Base-by-base conservation (phyloP, 257 asterid genomes). In the Primulina tabacum region DNA sequence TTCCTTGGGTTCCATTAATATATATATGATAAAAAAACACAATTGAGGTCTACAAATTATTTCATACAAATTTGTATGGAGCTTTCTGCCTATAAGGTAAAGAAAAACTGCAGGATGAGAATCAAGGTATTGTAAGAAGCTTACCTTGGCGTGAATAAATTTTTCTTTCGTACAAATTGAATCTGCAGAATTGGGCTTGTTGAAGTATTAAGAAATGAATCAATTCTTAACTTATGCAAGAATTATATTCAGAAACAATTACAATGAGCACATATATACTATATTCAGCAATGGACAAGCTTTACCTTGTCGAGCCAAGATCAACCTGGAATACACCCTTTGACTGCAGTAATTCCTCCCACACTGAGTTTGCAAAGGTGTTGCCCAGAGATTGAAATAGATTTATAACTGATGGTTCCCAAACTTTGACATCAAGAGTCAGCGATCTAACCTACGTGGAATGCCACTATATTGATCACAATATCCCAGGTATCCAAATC, bases 361-460 rank as follows among this genome's bases (percentile, higher is more conserved):
- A 94, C 35, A 94, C 86, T 30, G 96, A 88, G 81, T 94, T 94
- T 37, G 93, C 96, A 60, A 85, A 89, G 21, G 89, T 79, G 80
- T 94, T 94, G 32, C 99, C 99, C 80, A 92, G 78, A 64, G 98
- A 86, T 80, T 89, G 98, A 83, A 94, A 94, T 78, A 94, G 86
- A 75, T 80, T 80, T 75, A 94, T 78, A 57, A 94, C 99, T 55
- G 99, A 88, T 6, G 97, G 96, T 81, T 95, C 99, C 99, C 99
- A 95, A 5, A 89, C 94, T 87, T 85, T 95, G 67, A 95, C 97
- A 77, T 95, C 99, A 47, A 95, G 99, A 62, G 98, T 95, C 76
- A 95, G 82, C 37, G 99, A 95, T 79, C 99, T 87, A 67, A 95
- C 98, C 99, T 95, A 82, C 79, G 81, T 67, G 58, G 68, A 74